Evolutionary conservation across 2,329 filamentous ascomycete species (phyloP).

Genomic region (Nemania sp.): DNA sequence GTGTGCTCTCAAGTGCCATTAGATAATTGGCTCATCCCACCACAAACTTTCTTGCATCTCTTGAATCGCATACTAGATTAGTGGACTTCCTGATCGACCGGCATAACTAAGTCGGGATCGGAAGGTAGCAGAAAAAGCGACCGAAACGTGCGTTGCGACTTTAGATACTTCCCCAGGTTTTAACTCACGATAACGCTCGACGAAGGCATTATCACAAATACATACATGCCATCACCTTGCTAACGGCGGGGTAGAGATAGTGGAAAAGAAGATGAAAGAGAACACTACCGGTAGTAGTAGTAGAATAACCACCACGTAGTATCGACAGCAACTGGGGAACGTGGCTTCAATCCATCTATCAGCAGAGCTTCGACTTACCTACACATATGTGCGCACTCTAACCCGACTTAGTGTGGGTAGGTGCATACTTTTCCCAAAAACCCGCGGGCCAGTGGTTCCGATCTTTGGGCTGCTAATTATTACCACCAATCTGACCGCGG

Average conservation of each 20-base stretch:
- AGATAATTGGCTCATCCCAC: too few species aligned
- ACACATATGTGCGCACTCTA: too few species aligned
- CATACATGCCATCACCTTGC: neutral
- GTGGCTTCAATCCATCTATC: slow-evolving; percentile 18
- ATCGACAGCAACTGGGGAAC: slow-evolving; percentile 14
- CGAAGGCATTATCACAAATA: neutral
- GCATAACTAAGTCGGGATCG: slow-evolving; percentile 34
- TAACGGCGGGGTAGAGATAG: slow-evolving; percentile 9
- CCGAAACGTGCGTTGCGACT: neutral
- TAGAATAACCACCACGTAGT: slow-evolving; percentile 12
- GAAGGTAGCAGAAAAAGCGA: slow-evolving; percentile 29
- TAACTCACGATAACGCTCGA: slow-evolving; percentile 15
- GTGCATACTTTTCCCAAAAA: too few species aligned
- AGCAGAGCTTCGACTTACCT: too few species aligned
- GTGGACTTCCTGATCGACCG: slow-evolving; percentile 25
- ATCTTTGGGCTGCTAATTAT: slow-evolving; percentile 19
- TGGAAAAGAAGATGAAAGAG: neutral
- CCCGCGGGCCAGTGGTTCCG: slow-evolving; percentile 33
- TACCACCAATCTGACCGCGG: slow-evolving; percentile 27
- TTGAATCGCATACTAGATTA: too few species aligned
- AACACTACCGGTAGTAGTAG: too few species aligned
- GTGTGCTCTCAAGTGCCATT: neutral
- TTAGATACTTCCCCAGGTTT: neutral
- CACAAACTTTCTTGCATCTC: too few species aligned
- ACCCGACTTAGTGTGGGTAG: too few species aligned